These are phyloP conservation scores for Luzula sylvatica DNA, from an alignment of 176 grass and related monocot species.

Conservation along the genomic window DNA sequence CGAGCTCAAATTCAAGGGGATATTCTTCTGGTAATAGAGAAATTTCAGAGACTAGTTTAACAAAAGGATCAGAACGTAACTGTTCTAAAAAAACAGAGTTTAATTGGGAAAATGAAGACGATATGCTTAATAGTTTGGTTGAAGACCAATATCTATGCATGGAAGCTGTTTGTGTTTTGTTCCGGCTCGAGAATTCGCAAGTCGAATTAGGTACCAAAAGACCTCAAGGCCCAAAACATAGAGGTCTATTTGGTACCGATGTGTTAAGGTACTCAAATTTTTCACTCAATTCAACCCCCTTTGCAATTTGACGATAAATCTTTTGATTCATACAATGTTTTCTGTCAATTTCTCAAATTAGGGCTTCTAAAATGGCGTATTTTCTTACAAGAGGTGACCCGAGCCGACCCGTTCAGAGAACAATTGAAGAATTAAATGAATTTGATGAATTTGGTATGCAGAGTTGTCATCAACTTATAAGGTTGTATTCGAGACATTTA, in stretches of 20 bases:
- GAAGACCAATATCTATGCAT: background rate
- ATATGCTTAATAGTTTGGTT: constrained; percentile 3
- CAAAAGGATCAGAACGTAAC: no score
- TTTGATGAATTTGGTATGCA: background rate
- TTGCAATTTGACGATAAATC: no score
- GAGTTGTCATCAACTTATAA: background rate
- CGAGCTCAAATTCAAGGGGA: no score
- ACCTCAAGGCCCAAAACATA: no score
- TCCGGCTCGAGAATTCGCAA: background rate
- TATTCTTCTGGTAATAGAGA: no score
- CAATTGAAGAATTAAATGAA: constrained; percentile 4
- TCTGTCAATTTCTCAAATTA: no score
- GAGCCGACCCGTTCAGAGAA: background rate
- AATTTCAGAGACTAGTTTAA: no score
- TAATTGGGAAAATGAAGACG: background rate
- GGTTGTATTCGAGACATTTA: background rate
- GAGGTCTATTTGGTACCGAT: no score
- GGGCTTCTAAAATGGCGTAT: background rate
- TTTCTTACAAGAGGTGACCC: background rate
- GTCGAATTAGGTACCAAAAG: no score
- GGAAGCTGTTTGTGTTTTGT: constrained; percentile 9
- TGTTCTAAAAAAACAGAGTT: background rate
- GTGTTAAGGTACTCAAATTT: no score
- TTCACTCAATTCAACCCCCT: no score
- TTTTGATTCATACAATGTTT: no score